Evolutionary conservation across 768 basidiomycete genomes (phyloP), one percentile per base, ranked within the genome.

Genomic region (Boletus bicolor): DNA sequence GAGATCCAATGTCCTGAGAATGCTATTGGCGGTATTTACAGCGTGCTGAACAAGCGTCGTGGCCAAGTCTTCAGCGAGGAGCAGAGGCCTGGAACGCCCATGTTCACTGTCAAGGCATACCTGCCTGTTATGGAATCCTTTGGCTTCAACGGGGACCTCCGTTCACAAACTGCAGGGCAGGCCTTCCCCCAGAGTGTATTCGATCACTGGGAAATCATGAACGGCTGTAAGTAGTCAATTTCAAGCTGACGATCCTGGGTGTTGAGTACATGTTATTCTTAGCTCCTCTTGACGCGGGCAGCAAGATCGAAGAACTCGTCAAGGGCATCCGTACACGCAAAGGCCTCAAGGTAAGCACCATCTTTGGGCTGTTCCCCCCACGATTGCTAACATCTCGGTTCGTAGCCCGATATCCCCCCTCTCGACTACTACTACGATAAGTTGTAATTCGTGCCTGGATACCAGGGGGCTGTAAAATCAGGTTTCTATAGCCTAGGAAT

Each of bases 71-170:
- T 95, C 84, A 90, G 89, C 64, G 91, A 98, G 76, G 96, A 98
- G 76, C 97, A 98, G 77, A 81, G 95, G 68, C 80, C 86, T 4
- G 96, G 97, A 78, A 99, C 97, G 17, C 97, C 97, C 60, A 97
- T 98, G 93, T 96, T 96, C 87, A 98, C 89, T 45, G 89, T 99
- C 76, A 98, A 97, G 84, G 94, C 94, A 26, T 93, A 93, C 81
- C 81, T 94, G 39, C 93, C 93, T 65, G 91, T 93, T 72, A 78
- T 80, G 71, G 91, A 93, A 76, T 93, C 91, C 15, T 96, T 97
- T 78, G 95, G 96, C 64, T 98, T 98, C 89, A 98, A 94, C 75
- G 92, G 89, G 65, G 94, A 91, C 67, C 87, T 99, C 53, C 90
- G 96, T 63, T 84, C 85, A 71, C 87, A 89, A 48, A 98, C 97